Evolutionary conservation across 148 eudicot genomes (phyloP), one percentile per base, ranked within the genome.

Genomic region (Cornus florida): DNA sequence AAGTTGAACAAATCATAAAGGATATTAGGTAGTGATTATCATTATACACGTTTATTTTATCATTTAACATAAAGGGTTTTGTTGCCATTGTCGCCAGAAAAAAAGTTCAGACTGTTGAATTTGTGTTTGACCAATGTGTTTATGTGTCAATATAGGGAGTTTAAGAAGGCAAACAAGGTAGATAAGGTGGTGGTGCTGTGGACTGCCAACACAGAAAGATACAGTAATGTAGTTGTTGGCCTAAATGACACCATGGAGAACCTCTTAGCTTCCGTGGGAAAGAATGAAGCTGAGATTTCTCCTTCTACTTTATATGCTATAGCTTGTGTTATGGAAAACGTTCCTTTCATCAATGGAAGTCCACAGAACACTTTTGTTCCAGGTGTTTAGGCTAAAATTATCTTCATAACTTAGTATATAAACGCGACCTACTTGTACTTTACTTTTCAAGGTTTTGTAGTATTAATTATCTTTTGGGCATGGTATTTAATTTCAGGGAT

Each of bases 301-400:
- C 99, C 99, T 43, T 96, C 98, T 2, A 92, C 99, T 43, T 60
- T 96, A 77, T 91, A 83, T 84, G 99, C 97, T 62, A 78, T 96
- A 60, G 99, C 99, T 72, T 96, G 99, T 86, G 78, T 93, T 57
- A 92, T 91, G 48, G 99, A 93, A 76, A 87, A 92, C 73, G 81
- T 96, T 31, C 99, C 99, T 32, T 96, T 96, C 86, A 89, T 96
- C 87, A 96, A 96, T 73, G 99, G 98, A 38, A 93, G 99, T 89
- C 99, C 99, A 65, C 99, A 96, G 81, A 96, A 96, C 89, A 96
- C 99, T 35, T 96, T 96, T 81, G 99, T 96, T 4, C 99, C 99
- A 65, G 98, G 94, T 91, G 19, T 39, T 70, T 32, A 4, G 19
- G 23, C 19, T 69, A 20, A 62, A 17, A 17, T 62, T 2, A n/a